Evolutionary conservation across 2,329 filamentous ascomycete genomes (phyloP).

Genomic region (Beauveria brongniartii): DNA sequence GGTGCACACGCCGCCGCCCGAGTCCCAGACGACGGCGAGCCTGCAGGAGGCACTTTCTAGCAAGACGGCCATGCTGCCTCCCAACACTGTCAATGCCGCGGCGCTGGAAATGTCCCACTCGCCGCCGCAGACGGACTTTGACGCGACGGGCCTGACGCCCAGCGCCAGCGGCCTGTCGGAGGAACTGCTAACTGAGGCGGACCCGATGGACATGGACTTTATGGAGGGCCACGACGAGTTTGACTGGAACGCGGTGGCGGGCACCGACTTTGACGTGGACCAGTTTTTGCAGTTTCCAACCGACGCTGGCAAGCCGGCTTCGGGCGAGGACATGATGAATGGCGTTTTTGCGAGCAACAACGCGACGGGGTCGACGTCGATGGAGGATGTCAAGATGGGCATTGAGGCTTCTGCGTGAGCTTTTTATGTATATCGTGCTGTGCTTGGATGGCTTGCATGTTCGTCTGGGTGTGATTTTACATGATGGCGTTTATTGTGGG

Average conservation of each 20-base stretch:
- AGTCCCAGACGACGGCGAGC: constrained; percentile 30
- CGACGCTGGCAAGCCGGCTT: constrained; percentile 35
- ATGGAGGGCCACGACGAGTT: constrained; percentile 40
- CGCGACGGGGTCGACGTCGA: neutral
- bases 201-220: constrained; percentile 38
- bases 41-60: constrained; percentile 28
- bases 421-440: neutral
- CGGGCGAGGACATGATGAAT: constrained; percentile 29
- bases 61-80: constrained; percentile 27
- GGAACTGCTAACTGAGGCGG: constrained; percentile 26
- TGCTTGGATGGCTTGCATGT: neutral
- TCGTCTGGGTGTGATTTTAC: neutral
- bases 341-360: constrained; percentile 21
- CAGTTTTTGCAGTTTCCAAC: constrained; percentile 52
- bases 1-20: constrained; percentile 46
- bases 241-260: constrained; percentile 45
- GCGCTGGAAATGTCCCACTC: constrained; percentile 30
- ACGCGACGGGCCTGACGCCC: constrained; percentile 33
- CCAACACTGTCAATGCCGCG: constrained; percentile 30
- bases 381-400: constrained; percentile 10
- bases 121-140: constrained; percentile 38
- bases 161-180: constrained; percentile 38
- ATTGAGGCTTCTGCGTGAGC: constrained; percentile 8
- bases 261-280: constrained; percentile 48
- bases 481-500: neutral